phyloP scores from a whole-genome alignment of 208 protist genomes.

The Acanthamoeba rhysodes region DNA sequence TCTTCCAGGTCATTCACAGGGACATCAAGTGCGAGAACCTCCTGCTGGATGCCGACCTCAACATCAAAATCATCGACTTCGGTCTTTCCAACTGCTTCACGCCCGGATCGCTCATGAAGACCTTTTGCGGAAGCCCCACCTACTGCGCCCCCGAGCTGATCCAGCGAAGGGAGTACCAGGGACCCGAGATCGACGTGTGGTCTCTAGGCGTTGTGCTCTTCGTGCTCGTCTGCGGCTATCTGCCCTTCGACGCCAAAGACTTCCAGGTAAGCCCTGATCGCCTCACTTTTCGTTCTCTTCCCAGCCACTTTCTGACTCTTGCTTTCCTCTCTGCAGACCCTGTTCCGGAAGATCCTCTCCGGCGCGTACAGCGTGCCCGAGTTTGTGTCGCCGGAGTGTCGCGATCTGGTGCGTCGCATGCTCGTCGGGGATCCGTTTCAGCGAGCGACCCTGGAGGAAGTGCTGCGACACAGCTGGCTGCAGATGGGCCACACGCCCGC shows the following conservation, averaged over 20 bases:
- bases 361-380: constrained; percentile 40
- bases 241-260: constrained; percentile 98
- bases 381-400: constrained; percentile 48
- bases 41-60: constrained; percentile 82
- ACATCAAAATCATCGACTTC: constrained; percentile 95
- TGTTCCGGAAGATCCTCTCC: constrained; percentile 63
- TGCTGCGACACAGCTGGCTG: constrained; percentile 94
- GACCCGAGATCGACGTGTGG: constrained; percentile 97
- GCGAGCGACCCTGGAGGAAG: constrained; percentile 92
- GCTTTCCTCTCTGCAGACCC: neutral
- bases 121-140: constrained; percentile 96
- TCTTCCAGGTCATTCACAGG: constrained; percentile 78
- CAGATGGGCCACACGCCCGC: constrained; percentile 77
- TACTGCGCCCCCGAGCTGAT: constrained; percentile 96
- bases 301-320: too few relatives aligned
- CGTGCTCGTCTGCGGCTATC: constrained; percentile 97
- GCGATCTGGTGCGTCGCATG: constrained; percentile 85
- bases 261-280: constrained; percentile 90
- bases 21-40: constrained; percentile 87
- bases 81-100: constrained; percentile 89
- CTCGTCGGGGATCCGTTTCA: constrained; percentile 91
- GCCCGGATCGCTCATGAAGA: constrained; percentile 88
- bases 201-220: constrained; percentile 98
- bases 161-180: constrained; percentile 91
- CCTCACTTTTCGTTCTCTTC: constrained; percentile 67